Base-by-base conservation (phyloP, 192 early-diverging fungal species). In the Lunasporangiospora selenospora region DNA sequence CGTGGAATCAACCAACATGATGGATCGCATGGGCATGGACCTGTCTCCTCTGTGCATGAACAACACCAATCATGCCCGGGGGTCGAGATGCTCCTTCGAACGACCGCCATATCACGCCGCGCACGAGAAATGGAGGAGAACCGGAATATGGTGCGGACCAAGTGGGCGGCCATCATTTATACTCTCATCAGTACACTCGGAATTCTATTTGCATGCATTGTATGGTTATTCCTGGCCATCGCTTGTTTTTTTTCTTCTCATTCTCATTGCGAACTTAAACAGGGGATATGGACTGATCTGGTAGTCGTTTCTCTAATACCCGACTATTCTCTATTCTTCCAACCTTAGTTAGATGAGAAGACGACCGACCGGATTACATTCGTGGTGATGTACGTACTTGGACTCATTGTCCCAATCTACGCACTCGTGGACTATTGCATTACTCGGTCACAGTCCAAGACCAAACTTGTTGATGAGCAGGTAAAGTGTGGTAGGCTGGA, bases 271-370 rank as follows among this genome's bases (percentile, higher is more conserved):
- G n/a, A n/a, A n/a, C n/a, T n/a, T n/a, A n/a, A n/a, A n/a, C n/a
- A n/a, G n/a, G n/a, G n/a, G n/a, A n/a, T n/a, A n/a, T n/a, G n/a
- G n/a, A n/a, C n/a, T n/a, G n/a, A n/a, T n/a, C n/a, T n/a, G n/a
- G n/a, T n/a, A n/a, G n/a, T n/a, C n/a, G n/a, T n/a, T n/a, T n/a
- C 45, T 47, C 45, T 15, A 49, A 49, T 3, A 5, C 24, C 32
- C 6, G 11, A 23, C 37, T 33, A 21, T 26, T 46, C 9, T 4
- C 26, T 21, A 11, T 10, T 3, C 44, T 50, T 23, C 32, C 21
- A n/a, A 2, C 19, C 4, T 18, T 34, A 56, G 53, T 41, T 56
- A 40, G 53, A 56, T 18, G 53, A 56, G 31, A 55, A 55, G 53
- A 11, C 34, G 40, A 41, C 53, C 3, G 53, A 56, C 15, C 40